These are phyloP conservation scores for Phytophthora pinifolia DNA, from an alignment of 352 stramenopile genomes.

Conservation along the genomic window DNA sequence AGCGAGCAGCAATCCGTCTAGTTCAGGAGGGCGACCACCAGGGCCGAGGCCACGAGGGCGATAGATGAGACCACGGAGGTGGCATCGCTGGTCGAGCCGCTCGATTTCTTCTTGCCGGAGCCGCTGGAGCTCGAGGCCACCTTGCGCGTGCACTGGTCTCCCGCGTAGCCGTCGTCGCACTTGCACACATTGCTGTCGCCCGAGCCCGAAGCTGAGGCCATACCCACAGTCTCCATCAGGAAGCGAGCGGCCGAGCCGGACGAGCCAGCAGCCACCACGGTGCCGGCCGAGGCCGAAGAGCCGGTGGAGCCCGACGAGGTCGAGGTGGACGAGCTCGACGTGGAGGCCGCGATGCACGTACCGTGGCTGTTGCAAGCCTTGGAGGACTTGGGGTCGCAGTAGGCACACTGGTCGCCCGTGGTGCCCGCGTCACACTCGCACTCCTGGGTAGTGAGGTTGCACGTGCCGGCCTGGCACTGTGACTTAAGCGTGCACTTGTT, in stretches of 20 bases:
- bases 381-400: constrained; percentile 55
- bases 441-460: constrained; percentile 59
- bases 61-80: constrained; percentile 31
- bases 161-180: constrained; percentile 61
- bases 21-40: constrained; percentile 40
- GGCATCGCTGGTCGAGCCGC: constrained; percentile 30
- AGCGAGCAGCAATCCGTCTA: constrained; percentile 29
- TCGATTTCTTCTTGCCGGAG: constrained; percentile 23
- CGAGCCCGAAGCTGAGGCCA: constrained; percentile 29
- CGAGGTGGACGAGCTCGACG: constrained; percentile 17
- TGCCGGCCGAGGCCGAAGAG: constrained; percentile 15
- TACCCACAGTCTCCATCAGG: constrained; percentile 31
- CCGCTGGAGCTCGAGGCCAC: constrained; percentile 32
- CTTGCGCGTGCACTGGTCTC: constrained; percentile 61
- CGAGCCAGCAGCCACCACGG: constrained; percentile 19
- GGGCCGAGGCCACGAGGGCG: constrained; percentile 29
- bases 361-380: constrained; percentile 65
- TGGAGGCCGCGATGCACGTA: constrained; percentile 44
- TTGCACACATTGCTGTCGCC: constrained; percentile 40
- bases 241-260: constrained; percentile 26
- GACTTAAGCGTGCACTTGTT: constrained; percentile 70
- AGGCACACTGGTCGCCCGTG: constrained; percentile 65
- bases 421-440: constrained; percentile 68
- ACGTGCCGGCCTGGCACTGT: constrained; percentile 66
- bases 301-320: constrained; percentile 28